These are phyloP conservation scores for Exophiala sp. DNA, from an alignment of 2,329 filamentous ascomycete genomes.

Conservation along the genomic window DNA sequence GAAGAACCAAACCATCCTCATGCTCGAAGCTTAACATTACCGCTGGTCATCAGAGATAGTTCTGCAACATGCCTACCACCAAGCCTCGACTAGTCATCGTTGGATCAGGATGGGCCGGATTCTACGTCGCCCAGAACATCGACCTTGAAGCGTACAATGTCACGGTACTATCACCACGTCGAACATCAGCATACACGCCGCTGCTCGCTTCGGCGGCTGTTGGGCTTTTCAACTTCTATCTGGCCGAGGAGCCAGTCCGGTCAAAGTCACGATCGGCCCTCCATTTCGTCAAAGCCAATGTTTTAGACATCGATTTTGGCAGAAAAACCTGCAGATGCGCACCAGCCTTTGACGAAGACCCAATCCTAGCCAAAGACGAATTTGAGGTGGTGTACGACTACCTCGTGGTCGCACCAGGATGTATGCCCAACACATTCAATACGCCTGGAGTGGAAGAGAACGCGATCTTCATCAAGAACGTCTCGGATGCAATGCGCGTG, in stretches of 20 bases:
- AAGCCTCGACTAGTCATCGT: conserved; percentile 24
- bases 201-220: conserved; percentile 45
- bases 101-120: conserved; percentile 43
- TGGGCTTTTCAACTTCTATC: conserved; percentile 44
- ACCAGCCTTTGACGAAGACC: conserved; percentile 34
- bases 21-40: too few species aligned
- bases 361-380: conserved; percentile 15
- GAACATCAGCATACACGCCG: conserved; percentile 45
- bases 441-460: conserved; percentile 40
- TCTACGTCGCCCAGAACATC: conserved; percentile 42
- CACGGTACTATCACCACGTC: conserved; percentile 41
- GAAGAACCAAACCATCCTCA: too few species aligned
- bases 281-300: conserved; percentile 41
- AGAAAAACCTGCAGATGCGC: conserved; percentile 35
- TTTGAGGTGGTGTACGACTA: conserved; percentile 44
- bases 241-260: conserved; percentile 45
- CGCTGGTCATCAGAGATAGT: too few species aligned
- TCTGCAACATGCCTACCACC: too few species aligned
- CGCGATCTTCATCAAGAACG: conserved; percentile 36
- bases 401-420: conserved; percentile 43
- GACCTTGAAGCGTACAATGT: conserved; percentile 38
- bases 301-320: conserved; percentile 38
- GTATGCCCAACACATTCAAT: conserved; percentile 39
- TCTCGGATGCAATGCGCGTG: conserved; percentile 28
- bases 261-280: conserved; percentile 32